These are phyloP conservation scores for Plicaturopsis crispa DNA, from an alignment of 768 basidiomycete genomes.

Conservation along the genomic window DNA sequence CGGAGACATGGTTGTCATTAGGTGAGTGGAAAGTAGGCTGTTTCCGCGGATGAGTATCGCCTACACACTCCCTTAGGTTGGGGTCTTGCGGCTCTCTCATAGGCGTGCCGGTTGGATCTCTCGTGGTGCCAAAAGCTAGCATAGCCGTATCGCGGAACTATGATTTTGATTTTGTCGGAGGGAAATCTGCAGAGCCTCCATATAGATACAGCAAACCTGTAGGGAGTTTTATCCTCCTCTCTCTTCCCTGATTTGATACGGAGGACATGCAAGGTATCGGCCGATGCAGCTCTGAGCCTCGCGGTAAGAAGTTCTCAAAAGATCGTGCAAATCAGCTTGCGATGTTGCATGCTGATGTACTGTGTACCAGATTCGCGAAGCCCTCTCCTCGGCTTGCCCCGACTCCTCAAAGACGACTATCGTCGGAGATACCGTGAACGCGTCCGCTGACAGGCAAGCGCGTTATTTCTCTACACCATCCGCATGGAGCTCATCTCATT, in stretches of 20 bases:
- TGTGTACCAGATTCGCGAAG: conserved; percentile 33
- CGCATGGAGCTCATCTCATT: too few relatives aligned
- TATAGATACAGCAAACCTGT: conserved; percentile 69
- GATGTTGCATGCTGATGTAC: conserved; percentile 8
- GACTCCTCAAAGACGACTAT: conserved; percentile 25
- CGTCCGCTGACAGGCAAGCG: conserved; percentile 75
- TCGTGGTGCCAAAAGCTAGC: conserved; percentile 64
- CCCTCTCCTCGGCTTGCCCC: conserved; percentile 39
- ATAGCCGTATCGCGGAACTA: conserved; percentile 68
- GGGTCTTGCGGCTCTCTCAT: conserved; percentile 74
- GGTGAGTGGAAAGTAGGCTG: conserved; percentile 21
- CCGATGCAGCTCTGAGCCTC: conserved; percentile 46
- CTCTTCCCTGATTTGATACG: conserved; percentile 6
- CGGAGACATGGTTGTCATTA: conserved; percentile 39
- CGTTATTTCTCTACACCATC: too few relatives aligned
- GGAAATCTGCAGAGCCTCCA: conserved; percentile 33
- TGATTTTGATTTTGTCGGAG: conserved; percentile 62
- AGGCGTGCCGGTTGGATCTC: conserved; percentile 64
- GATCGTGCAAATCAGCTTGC: conserved; percentile 6
- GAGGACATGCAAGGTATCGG: conserved; percentile 36
- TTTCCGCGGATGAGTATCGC: conserved; percentile 1
- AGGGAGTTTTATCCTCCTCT: conserved; percentile 10
- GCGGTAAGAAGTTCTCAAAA: conserved; percentile 38
- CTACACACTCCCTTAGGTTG: conserved; percentile 40
- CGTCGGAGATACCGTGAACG: conserved; percentile 48